phyloP scores from a whole-genome alignment of 1,139 yeast genomes.

The Pichiaceae sp. region DNA sequence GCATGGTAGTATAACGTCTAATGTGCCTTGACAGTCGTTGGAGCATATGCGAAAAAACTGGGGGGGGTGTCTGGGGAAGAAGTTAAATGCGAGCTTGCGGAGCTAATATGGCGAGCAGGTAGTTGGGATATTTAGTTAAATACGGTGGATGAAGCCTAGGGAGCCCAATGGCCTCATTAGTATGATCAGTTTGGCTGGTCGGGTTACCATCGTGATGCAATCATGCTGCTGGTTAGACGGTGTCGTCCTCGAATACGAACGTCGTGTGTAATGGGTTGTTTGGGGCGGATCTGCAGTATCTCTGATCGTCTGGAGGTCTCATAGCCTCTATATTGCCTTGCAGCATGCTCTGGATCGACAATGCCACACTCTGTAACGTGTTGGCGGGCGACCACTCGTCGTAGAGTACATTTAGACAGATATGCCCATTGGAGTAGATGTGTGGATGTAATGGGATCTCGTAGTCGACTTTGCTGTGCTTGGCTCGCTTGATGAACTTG shows the following conservation, averaged over 20 bases:
- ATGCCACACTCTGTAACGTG: constrained; percentile 40
- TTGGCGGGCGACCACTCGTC: constrained; percentile 72
- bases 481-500: constrained; percentile 33
- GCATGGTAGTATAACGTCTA: not conserved
- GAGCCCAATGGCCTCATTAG: not conserved
- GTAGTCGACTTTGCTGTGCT: constrained; percentile 5
- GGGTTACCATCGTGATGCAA: too few species aligned
- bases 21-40: not conserved
- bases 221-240: constrained; percentile 19
- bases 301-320: constrained; percentile 47
- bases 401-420: constrained; percentile 56
- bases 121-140: not conserved
- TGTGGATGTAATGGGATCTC: constrained; percentile 63
- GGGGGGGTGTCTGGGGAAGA: not conserved
- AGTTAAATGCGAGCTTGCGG: not conserved
- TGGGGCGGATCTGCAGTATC: constrained; percentile 46
- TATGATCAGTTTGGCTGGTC: too few species aligned
- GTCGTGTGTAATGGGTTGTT: constrained; percentile 42
- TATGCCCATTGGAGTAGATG: constrained; percentile 66
- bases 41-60: not conserved
- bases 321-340: constrained; percentile 36
- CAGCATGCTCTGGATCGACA: constrained; percentile 62
- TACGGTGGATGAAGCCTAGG: not conserved
- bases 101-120: not conserved
- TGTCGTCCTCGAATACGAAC: constrained; percentile 53